These are phyloP conservation scores for Pueraria montana DNA, from an alignment of 306 rosid species.

Conservation along the genomic window DNA sequence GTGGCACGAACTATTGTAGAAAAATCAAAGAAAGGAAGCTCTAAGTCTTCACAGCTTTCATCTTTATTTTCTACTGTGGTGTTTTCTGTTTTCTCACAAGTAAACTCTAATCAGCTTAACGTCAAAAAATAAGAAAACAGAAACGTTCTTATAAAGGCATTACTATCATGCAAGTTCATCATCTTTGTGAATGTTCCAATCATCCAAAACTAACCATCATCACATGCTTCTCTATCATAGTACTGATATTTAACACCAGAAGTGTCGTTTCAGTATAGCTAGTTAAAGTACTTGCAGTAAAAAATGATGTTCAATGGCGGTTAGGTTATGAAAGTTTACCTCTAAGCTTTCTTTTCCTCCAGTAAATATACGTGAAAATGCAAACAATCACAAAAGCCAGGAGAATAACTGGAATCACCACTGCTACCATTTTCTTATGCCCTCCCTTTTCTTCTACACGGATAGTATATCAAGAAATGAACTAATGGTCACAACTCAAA, in stretches of 20 bases:
- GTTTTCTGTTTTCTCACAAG: constrained; percentile 19
- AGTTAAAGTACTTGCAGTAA: constrained; percentile 18
- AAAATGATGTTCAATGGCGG: background rate
- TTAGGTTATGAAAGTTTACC: constrained; percentile 11
- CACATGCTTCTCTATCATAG: background rate
- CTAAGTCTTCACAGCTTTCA: constrained; percentile 39
- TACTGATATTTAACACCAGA: background rate
- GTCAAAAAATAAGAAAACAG: background rate
- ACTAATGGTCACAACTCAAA: background rate
- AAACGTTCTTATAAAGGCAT: background rate
- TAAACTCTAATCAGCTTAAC: background rate
- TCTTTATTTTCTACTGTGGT: too few species aligned
- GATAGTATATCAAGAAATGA: background rate
- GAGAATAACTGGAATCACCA: constrained; percentile 20
- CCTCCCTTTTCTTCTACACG: background rate
- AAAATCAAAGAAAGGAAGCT: constrained; percentile 52
- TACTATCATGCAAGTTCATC: background rate
- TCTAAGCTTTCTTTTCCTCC: constrained; percentile 35
- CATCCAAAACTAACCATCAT: background rate
- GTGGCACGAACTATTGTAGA: constrained; percentile 55
- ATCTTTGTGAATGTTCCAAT: background rate
- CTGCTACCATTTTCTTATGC: background rate
- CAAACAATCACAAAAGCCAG: constrained; percentile 6
- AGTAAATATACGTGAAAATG: background rate
- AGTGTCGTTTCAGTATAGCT: background rate